Conservation (phyloP, 768 basidiomycete genomes). For the Psilocybe subaeruginosa region DNA sequence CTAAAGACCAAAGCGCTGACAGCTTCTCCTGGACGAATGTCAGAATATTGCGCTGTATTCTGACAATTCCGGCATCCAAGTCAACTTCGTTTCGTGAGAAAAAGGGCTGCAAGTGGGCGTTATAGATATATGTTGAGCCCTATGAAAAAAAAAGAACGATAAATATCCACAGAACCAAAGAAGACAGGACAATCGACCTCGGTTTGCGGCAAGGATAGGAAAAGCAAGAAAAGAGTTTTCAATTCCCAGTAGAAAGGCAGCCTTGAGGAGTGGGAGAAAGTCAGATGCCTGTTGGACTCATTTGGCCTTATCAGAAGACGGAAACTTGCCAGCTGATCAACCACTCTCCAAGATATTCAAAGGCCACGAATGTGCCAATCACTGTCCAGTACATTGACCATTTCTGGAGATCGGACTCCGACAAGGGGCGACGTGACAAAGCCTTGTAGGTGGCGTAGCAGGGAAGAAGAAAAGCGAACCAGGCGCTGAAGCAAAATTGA, state of each 20-base stretch:
- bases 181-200: conserved; percentile 44
- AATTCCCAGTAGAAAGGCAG: conserved; percentile 79
- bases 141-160: conserved; percentile 28
- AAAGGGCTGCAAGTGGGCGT: conserved; percentile 63
- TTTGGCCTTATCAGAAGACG: conserved; percentile 9
- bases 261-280: conserved; percentile 41
- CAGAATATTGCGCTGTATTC: conserved; percentile 55
- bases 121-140: conserved; percentile 73
- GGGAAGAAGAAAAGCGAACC: conserved; percentile 72
- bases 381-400: conserved; percentile 70
- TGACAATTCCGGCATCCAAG: conserved; percentile 59
- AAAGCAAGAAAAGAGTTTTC: conserved; percentile 69
- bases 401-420: conserved; percentile 55
- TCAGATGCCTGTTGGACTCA: conserved; percentile 8
- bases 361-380: conserved; percentile 58
- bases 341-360: conserved; percentile 67
- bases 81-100: conserved; percentile 58
- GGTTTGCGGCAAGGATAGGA: conserved; percentile 69
- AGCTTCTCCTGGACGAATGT: conserved; percentile 59
- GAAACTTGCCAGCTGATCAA: conserved; percentile 62
- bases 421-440: conserved; percentile 52
- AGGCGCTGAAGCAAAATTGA: conserved; percentile 47
- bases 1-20: conserved; percentile 38
- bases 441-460: conserved; percentile 71
- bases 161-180: not conserved